Conservation (phyloP, 345 rosid genomes). For the Eucalyptus tenuipes region DNA sequence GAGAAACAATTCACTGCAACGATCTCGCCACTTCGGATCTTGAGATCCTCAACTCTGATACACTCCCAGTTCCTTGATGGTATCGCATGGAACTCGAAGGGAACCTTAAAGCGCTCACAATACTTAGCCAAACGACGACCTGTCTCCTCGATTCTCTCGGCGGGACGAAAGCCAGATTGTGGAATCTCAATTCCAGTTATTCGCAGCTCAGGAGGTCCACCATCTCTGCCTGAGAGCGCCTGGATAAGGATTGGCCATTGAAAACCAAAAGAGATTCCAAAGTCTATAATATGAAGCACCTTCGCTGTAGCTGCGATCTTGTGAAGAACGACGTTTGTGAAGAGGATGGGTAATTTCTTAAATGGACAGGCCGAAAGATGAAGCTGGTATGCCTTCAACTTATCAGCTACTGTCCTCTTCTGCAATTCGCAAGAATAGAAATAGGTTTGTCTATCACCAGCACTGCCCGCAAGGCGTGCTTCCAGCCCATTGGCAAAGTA, state of each 20-base stretch:
- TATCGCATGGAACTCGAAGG: conserved; percentile 61
- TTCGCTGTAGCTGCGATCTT: conserved; percentile 36
- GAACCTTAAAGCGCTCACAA: conserved; percentile 65
- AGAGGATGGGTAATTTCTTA: conserved; percentile 51
- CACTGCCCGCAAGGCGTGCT: conserved; percentile 56
- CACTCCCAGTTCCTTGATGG: conserved; percentile 70
- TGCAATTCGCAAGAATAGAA: conserved; percentile 10
- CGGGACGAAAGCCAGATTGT: conserved; percentile 60
- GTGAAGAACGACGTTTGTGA: conserved; percentile 31
- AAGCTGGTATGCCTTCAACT: conserved; percentile 45
- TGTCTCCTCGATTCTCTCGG: conserved; percentile 60
- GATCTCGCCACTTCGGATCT: conserved; percentile 43
- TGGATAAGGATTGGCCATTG: conserved; percentile 89
- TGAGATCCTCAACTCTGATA: conserved; percentile 53
- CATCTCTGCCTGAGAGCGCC: conserved; percentile 17
- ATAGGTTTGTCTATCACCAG: conserved; percentile 19
- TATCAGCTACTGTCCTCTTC: conserved; percentile 50
- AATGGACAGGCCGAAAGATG: conserved; percentile 48
- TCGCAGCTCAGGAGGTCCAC: conserved; percentile 62
- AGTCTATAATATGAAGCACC: conserved; percentile 78
- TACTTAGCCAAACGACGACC: conserved; percentile 66
- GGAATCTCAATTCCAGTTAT: conserved; percentile 90
- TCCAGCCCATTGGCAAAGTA: conserved; percentile 63
- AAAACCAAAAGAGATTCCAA: conserved; percentile 81
- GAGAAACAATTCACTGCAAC: conserved; percentile 45